Percentiles rank a stretch among this genome's conserved stretches.
These are phyloP conservation scores for Mytilinidion resinicola DNA, from an alignment of 495 filamentous ascomycete species.

Conservation along the genomic window DNA sequence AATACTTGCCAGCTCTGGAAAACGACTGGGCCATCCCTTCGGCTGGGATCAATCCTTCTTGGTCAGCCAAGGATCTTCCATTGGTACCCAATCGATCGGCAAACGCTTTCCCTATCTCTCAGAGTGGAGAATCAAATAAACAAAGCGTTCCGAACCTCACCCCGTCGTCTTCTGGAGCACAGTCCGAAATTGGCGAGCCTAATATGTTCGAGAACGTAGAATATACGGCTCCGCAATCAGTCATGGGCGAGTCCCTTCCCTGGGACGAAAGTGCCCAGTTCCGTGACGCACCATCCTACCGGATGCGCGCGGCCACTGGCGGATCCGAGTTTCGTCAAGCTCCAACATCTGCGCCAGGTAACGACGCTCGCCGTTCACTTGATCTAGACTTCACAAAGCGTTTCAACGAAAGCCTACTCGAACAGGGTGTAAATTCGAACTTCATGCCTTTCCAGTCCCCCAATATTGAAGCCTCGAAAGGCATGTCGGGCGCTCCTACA, in stretches of 20 bases:
- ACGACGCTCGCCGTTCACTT: conserved; percentile 3
- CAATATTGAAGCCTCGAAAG: not conserved
- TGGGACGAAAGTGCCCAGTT: conserved; percentile 22
- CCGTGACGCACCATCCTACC: conserved; percentile 8
- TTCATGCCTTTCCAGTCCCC: not conserved
- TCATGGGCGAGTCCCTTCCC: conserved; percentile 12
- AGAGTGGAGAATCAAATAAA: conserved; percentile 27
- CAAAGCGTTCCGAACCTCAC: conserved; percentile 31
- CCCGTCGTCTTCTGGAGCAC: conserved; percentile 32
- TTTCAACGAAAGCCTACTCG: conserved; percentile 1
- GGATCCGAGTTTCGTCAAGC: conserved; percentile 3
- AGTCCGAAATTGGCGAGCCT: conserved; percentile 35
- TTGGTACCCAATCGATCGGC: conserved; percentile 23
- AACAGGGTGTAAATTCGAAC: not conserved
- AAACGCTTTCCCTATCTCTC: conserved; percentile 24
- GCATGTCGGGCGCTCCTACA: not conserved
- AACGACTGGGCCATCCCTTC: conserved; percentile 26
- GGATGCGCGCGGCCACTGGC: conserved; percentile 3
- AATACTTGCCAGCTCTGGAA: conserved; percentile 19
- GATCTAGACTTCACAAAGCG: conserved; percentile 7
- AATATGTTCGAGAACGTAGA: conserved; percentile 18
- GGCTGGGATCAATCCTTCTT: conserved; percentile 23
- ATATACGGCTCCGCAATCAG: conserved; percentile 8
- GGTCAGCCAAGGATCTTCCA: conserved; percentile 26
- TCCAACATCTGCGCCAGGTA: conserved; percentile 12